These are phyloP conservation scores for Sisymbrium irio DNA, from an alignment of 345 rosid species.

Conservation along the genomic window DNA sequence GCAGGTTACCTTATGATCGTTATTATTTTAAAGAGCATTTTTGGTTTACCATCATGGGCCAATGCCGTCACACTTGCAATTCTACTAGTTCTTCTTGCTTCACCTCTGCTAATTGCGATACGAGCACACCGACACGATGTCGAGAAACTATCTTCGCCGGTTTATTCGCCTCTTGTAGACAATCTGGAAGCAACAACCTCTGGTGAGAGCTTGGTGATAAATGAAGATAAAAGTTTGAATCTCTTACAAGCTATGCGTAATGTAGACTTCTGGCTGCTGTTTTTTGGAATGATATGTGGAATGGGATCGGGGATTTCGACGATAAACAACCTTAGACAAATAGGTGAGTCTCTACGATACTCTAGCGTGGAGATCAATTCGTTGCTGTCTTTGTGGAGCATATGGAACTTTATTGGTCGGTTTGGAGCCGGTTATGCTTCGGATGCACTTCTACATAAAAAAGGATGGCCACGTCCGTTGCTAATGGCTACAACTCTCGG, in stretches of 20 bases:
- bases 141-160: not conserved
- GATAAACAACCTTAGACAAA: constrained; percentile 71
- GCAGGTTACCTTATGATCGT: constrained; percentile 66
- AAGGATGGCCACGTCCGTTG: constrained; percentile 67
- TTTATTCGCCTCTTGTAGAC: constrained; percentile 18
- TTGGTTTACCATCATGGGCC: constrained; percentile 47
- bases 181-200: constrained; percentile 20
- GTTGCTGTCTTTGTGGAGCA: constrained; percentile 59
- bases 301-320: constrained; percentile 78
- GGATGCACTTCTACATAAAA: constrained; percentile 51
- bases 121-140: constrained; percentile 44
- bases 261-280: constrained; percentile 66
- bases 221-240: constrained; percentile 43
- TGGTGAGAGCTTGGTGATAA: not conserved
- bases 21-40: constrained; percentile 48
- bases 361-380: constrained; percentile 50
- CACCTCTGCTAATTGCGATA: constrained; percentile 52
- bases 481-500: constrained; percentile 66
- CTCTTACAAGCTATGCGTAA: constrained; percentile 50
- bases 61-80: constrained; percentile 40
- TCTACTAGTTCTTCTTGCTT: constrained; percentile 51
- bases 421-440: constrained; percentile 70
- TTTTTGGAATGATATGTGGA: constrained; percentile 70
- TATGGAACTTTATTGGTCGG: constrained; percentile 91
- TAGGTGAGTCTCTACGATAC: constrained; percentile 74